Evolutionary conservation across 163 green algal species (phyloP), one percentile per base, ranked within the genome.

Genomic region (Scenedesmus sp.): DNA sequence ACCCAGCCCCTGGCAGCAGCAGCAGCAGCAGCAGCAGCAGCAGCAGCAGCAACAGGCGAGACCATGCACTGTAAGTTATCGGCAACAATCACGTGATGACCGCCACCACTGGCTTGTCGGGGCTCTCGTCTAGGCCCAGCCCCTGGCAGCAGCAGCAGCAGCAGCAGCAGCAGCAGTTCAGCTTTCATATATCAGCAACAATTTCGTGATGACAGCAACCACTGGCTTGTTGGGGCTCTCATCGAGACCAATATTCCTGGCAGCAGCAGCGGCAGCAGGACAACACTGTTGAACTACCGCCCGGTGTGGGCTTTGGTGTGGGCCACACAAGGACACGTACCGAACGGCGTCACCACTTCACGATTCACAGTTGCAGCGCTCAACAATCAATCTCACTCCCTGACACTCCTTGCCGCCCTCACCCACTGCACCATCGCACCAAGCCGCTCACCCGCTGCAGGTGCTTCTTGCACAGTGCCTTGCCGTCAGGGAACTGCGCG

Each of bases 1-100:
- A 52, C 98, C 97, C 84, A 99, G 95, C 5, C 97, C 98, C 92
- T 95, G 90, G 1, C 26, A 67, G 54, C 66, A 76, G 66, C 66
- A 76, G 66, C 66, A 76, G 66, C 66, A 76, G 66, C 66, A 76
- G 66, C 66, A 34, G 66, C 66, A 76, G 66, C 16, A 34, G 15
- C 66, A 76, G 66, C 66, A 76, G 0, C 66, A 34, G 7, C 64
- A 16, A 16, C 15, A 16, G 12, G 64, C 64, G 64, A 73, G 64
- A 16, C 12, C 13, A 16, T 73, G 64, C 64, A 73, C 13, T 73
- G 64, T 23, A 16, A 23, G 64, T 73, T 13, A 73, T 13, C 64
- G 97, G 96, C 26, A 98, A 99, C 62, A 99, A 96, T 9, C 98
- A 95, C 10, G 96, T 98, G 34, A 99, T 97, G 86, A 97, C 96